Conservation (phyloP, 139 green algal species). For the Protoeuglena noctilucae region DNA sequence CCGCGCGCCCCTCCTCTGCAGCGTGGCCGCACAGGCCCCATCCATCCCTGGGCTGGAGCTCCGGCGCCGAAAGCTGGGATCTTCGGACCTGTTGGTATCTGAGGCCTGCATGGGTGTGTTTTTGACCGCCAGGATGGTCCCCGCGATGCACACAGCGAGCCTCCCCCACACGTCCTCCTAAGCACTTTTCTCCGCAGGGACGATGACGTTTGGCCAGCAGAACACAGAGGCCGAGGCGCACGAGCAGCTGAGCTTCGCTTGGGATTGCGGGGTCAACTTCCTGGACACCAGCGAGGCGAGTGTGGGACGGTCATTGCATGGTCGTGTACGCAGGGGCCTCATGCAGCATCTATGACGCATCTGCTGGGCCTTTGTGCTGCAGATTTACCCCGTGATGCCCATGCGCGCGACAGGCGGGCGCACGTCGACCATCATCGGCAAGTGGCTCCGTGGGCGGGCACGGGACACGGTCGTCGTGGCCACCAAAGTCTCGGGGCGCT, state of each 20-base stretch:
- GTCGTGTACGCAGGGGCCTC: not conserved
- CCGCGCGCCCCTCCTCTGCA: no score
- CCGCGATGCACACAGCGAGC: no score
- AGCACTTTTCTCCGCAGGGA: no score
- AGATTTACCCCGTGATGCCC: slow-evolving; percentile 9
- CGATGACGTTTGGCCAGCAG: slow-evolving; percentile 16
- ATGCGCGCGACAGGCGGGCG: slow-evolving; percentile 36
- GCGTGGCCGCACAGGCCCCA: no score
- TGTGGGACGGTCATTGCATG: not conserved
- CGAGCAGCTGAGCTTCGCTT: slow-evolving; percentile 29
- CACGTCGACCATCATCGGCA: slow-evolving; percentile 67
- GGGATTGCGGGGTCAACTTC: slow-evolving; percentile 4
- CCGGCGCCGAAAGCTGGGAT: no score
- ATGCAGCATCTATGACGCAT: no score
- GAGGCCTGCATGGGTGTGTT: no score
- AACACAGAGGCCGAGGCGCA: slow-evolving; percentile 46
- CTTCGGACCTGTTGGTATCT: no score
- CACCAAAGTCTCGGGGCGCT: slow-evolving; percentile 54
- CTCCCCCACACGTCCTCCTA: no score
- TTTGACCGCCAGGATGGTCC: no score
- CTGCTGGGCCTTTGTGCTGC: no score
- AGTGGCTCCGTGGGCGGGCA: slow-evolving; percentile 41
- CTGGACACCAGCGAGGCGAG: not conserved
- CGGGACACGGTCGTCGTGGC: slow-evolving; percentile 60
- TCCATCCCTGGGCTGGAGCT: no score